Evolutionary conservation across 2,329 filamentous ascomycete genomes (phyloP), one percentile per base, ranked within the genome.

Genomic region (Fusarium tanahbumbuense): DNA sequence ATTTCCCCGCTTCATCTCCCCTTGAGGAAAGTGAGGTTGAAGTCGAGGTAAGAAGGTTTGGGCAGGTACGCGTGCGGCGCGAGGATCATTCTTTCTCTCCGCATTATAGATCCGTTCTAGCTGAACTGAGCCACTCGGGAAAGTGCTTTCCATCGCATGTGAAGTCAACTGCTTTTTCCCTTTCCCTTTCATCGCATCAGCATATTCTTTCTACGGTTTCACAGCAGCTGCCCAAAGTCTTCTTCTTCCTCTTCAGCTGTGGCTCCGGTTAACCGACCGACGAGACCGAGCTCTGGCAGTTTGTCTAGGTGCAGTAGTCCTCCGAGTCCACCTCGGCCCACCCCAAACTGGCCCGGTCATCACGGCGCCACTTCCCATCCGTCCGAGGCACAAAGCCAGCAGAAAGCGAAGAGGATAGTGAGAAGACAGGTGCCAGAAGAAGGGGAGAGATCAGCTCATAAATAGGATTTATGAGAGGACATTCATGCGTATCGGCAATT

Each of bases 251-350:
- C 52, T 61, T 57, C 44, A 55, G 28, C 47, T 61, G 27, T 53
- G 37, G 45, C 59, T 53, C 60, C 53, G 44, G 44, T 48, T 46
- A 64, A 64, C 68, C 59, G 68, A 57, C 68, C 60, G 64, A 68
- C 55, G 42, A 69, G 27, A 44, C 48, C 60, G 37, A 65, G 64
- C 56, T 68, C 28, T 70, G 44, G 50, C 63, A 57, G 50, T 46
- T 64, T 64, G 28, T 27, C 20, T 23, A 52, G 32, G 22, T 52
- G n/a, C 47, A 54, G 63, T 68, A 56, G 64, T 58, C 56, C 47
- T 37, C 59, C 42, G 56, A 71, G 68, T 56, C 68, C 68, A 71
- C 68, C 68, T 71, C 68, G 68, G 68, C 68, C 68, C 64, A 71
- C 68, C 53, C 56, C 59, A 60, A 52, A 53, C 46, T 55, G 53